Conservation (phyloP, 306 rosid genomes). For the Vicia sativa region DNA sequence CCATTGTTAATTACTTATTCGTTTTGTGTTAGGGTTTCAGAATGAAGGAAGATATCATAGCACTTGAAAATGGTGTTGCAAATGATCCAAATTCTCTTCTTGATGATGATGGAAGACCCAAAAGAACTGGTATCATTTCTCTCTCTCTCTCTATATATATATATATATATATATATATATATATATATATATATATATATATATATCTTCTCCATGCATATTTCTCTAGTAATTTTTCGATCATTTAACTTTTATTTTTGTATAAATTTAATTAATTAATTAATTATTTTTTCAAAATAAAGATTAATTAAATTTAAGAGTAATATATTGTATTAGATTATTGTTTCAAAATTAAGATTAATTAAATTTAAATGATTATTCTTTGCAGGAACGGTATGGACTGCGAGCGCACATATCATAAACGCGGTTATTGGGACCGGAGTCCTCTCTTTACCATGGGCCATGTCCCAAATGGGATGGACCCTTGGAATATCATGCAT, state of each 20-base stretch:
- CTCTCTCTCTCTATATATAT: no score
- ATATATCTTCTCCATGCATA: no score
- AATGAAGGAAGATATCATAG: not conserved
- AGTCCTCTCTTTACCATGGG: conserved; percentile 48
- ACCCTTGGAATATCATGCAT: conserved; percentile 25
- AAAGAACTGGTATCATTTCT: conserved; percentile 41
- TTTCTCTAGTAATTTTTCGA: no score
- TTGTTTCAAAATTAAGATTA: no score
- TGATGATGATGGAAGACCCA: conserved; percentile 48
- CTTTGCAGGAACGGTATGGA: conserved; percentile 41
- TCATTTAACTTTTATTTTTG: no score
- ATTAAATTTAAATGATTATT: not conserved
- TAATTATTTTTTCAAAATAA: no score
- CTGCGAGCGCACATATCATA: conserved; percentile 48
- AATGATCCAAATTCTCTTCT: conserved; percentile 9
- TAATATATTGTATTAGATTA: no score
- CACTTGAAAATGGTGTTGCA: not conserved
- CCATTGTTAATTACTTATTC: not conserved
- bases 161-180: no score
- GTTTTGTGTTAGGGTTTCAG: not conserved
- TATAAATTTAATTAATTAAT: no score
- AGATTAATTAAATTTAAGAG: no score
- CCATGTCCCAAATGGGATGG: conserved; percentile 50
- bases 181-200: no score
- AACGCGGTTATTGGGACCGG: conserved; percentile 51